Conservation (phyloP, 768 basidiomycete genomes). For the Tricholoma saponaceum region DNA sequence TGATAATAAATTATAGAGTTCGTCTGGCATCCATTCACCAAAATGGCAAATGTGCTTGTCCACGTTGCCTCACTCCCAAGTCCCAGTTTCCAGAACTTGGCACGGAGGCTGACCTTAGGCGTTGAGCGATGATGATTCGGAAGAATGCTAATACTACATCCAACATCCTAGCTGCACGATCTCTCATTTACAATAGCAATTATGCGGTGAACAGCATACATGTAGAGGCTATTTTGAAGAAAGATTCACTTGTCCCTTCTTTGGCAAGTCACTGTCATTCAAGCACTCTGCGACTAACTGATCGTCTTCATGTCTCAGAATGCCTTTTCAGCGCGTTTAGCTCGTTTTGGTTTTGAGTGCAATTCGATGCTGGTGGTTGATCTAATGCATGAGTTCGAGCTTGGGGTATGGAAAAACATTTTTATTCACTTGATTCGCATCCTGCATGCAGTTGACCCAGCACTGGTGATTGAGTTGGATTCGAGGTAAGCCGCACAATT, state of each 20-base stretch:
- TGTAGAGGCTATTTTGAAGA: conserved; percentile 7
- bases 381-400: conserved; percentile 23
- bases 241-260: conserved; percentile 10
- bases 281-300: background rate
- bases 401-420: conserved; percentile 22
- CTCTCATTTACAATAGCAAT: conserved; percentile 5
- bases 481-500: background rate
- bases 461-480: background rate
- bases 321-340: conserved; percentile 4
- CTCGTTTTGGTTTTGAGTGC: conserved; percentile 15
- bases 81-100: conserved; percentile 22
- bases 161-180: background rate
- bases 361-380: conserved; percentile 17
- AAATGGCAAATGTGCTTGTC: conserved; percentile 20
- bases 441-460: conserved; percentile 2
- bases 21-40: conserved; percentile 22
- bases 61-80: conserved; percentile 19
- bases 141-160: background rate
- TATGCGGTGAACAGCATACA: background rate
- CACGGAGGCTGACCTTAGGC: conserved; percentile 7
- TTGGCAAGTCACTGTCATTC: conserved; percentile 7
- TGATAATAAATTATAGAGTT: conserved; percentile 10
- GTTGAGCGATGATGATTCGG: background rate
- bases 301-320: conserved; percentile 4
- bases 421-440: conserved; percentile 22